A percentile compares a stretch with the other conserved stretches of the same genome.
These are phyloP conservation scores for Termitomyces bulborhizus DNA, from an alignment of 768 basidiomycete species.

Conservation along the genomic window DNA sequence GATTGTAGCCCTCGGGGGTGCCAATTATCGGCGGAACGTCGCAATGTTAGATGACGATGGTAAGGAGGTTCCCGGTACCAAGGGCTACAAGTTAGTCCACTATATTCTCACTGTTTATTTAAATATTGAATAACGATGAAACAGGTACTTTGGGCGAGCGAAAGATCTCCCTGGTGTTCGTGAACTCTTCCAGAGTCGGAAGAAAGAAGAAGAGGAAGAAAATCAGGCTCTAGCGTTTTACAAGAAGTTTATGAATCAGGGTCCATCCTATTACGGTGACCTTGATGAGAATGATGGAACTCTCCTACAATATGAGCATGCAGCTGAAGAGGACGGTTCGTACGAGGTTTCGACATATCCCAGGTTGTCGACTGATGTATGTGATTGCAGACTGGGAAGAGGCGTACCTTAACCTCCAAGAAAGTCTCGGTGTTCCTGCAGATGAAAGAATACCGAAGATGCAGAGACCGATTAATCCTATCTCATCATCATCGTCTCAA, in stretches of 20 bases:
- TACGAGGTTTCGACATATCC: background rate
- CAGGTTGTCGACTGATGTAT: background rate
- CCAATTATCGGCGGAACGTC: slow-evolving; percentile 91
- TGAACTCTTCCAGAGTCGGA: slow-evolving; percentile 86
- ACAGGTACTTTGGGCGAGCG: slow-evolving; percentile 93
- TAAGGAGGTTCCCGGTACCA: slow-evolving; percentile 92
- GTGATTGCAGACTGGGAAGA: slow-evolving; percentile 56
- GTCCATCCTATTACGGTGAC: slow-evolving; percentile 88
- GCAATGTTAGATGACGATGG: slow-evolving; percentile 94
- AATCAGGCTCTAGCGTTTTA: slow-evolving; percentile 68
- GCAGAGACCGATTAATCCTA: slow-evolving; percentile 28
- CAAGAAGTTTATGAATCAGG: slow-evolving; percentile 85
- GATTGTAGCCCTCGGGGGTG: slow-evolving; percentile 92
- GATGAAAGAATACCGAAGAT: slow-evolving; percentile 50
- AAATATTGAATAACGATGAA: background rate
- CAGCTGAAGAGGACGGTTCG: slow-evolving; percentile 70
- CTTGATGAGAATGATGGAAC: slow-evolving; percentile 69
- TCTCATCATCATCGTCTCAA: slow-evolving; percentile 9
- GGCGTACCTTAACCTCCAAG: slow-evolving; percentile 48
- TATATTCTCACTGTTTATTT: background rate
- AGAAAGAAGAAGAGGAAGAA: slow-evolving; percentile 88
- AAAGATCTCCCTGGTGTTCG: slow-evolving; percentile 94
- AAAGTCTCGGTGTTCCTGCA: slow-evolving; percentile 42
- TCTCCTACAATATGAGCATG: slow-evolving; percentile 66
- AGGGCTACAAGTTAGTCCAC: slow-evolving; percentile 85